phyloP scores from a whole-genome alignment of 2,329 filamentous ascomycete species.

The Lachnum nothofagi region DNA sequence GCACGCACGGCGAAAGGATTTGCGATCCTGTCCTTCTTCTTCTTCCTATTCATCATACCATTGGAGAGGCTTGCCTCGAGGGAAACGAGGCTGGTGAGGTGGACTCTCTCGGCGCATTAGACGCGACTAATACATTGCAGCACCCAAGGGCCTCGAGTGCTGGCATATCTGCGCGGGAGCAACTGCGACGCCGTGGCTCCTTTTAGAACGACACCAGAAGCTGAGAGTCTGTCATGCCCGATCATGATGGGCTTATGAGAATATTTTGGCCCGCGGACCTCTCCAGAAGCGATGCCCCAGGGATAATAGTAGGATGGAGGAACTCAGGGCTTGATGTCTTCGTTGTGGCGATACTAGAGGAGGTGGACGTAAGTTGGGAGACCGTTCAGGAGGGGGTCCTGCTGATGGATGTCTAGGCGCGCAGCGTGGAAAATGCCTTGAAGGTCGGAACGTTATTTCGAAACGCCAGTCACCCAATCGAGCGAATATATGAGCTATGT shows the following conservation, averaged over 20 bases:
- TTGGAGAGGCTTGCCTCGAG: conserved; percentile 74
- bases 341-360: conserved; percentile 81
- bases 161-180: conserved; percentile 90
- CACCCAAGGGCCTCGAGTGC: conserved; percentile 74
- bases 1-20: conserved; percentile 83
- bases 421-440: conserved; percentile 82
- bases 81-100: conserved; percentile 70
- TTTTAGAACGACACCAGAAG: conserved; percentile 54
- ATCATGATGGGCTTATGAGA: conserved; percentile 86
- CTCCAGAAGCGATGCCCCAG: conserved; percentile 63
- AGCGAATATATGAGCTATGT: conserved; percentile 77
- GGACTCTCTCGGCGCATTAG: conserved; percentile 17
- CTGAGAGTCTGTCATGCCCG: conserved; percentile 53
- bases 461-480: conserved; percentile 72
- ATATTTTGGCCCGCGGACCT: conserved; percentile 97
- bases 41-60: conserved; percentile 77
- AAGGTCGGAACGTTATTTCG: conserved; percentile 78
- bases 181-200: conserved; percentile 87
- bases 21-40: conserved; percentile 73
- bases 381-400: conserved; percentile 11
- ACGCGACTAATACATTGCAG: conserved; percentile 42
- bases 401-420: conserved; percentile 33
- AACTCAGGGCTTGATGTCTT: conserved; percentile 89
- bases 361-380: conserved; percentile 68
- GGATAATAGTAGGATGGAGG: conserved; percentile 90